Evolutionary conservation across 2,329 filamentous ascomycete genomes (phyloP).

Genomic region (Fusarium sp.): DNA sequence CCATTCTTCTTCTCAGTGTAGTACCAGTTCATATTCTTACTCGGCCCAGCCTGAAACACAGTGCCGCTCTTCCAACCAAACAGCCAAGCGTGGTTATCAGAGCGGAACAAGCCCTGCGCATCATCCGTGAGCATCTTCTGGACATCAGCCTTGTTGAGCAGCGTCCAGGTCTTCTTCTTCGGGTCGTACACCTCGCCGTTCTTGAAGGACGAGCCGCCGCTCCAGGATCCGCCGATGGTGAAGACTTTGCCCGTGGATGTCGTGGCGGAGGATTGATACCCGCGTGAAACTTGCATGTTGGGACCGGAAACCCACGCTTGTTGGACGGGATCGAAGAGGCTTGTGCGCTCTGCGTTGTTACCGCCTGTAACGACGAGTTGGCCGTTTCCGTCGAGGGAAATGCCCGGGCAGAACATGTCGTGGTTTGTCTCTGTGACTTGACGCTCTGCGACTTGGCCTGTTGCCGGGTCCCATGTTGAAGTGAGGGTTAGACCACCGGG

Average conservation of each 20-base stretch:
- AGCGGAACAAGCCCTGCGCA: conserved; percentile 58
- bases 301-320: conserved; percentile 8
- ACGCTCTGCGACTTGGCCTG: conserved; percentile 11
- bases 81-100: conserved; percentile 46
- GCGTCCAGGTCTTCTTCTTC: conserved; percentile 13
- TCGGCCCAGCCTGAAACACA: conserved; percentile 65
- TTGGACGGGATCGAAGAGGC: conserved; percentile 53
- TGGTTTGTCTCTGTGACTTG: conserved; percentile 56
- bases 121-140: conserved; percentile 62
- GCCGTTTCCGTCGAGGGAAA: conserved; percentile 60
- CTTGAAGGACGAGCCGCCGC: conserved; percentile 10
- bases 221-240: conserved; percentile 30
- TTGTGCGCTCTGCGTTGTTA: conserved; percentile 58
- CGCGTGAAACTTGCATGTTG: conserved; percentile 17
- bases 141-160: conserved; percentile 50
- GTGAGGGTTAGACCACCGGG: conserved; percentile 15
- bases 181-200: conserved; percentile 29
- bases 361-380: conserved; percentile 66
- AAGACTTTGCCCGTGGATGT: conserved; percentile 26
- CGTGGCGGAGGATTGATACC: conserved; percentile 30
- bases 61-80: conserved; percentile 55
- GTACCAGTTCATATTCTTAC: conserved; percentile 66
- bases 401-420: conserved; percentile 69
- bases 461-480: conserved; percentile 23
- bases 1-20: conserved; percentile 47